Evolutionary conservation across 768 basidiomycete species (phyloP), one percentile per base, ranked within the genome.

Genomic region (Podaxis sp.): DNA sequence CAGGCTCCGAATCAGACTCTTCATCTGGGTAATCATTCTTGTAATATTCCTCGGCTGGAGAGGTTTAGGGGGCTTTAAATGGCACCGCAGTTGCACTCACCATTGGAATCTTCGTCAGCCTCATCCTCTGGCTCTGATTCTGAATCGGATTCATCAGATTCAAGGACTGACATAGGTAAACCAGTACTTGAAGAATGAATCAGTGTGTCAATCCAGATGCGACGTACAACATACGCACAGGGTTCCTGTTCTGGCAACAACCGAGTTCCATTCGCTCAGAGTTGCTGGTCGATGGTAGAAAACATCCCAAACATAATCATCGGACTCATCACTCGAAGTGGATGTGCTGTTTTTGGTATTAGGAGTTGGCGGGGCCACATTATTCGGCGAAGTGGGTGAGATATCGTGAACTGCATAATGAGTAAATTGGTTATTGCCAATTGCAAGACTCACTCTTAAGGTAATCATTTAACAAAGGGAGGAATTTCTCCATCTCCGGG

Each of bases 21-120:
- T 92, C 90, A 4, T 93, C 92, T 2, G 91, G 91, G 67, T 93
- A 93, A 69, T 93, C 91, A 63, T 93, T 93, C 68, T 84, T 90
- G 74, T 92, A 92, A 68, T 87, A 92, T 65, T 91, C 90, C 72
- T 93, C 91, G 17, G 87, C 91, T 92, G 67, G 4, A 57, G 53
- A 19, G 52, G 22, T 46, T 33, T 63, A 52, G 63, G 17, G 24
- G 52, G 36, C 53, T 44, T 64, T 53, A 61, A 33, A 51, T 46
- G 39, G 59, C 39, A 49, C 13, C 15, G 53, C n/a, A 30, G 19
- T 26, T 3, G 22, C 11, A 71, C 75, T 42, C 51, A 90, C 92
- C 89, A 73, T 93, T 93, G 0, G 92, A 93, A 68, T 93, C 92
- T 67, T 93, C 92, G 64, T 93, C 90, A 2, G 84, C 91, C 66